phyloP scores from a whole-genome alignment of 169 alveolate genomes.

The Besnoitia besnoiti region DNA sequence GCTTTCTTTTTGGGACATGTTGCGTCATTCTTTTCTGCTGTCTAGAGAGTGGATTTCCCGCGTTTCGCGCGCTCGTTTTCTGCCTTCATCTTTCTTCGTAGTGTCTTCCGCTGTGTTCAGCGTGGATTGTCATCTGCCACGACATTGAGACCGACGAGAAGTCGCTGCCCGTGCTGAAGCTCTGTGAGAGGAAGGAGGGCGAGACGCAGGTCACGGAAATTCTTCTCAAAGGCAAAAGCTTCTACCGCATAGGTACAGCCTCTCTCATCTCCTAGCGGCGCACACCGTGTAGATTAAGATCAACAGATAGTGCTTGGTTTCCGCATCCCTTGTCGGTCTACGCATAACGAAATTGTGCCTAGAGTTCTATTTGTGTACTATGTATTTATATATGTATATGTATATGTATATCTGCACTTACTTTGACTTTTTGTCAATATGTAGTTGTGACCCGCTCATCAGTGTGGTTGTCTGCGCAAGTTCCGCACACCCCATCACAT shows the following conservation, averaged over 20 bases:
- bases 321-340: too few species aligned
- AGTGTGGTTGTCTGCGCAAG: background rate
- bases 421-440: background rate
- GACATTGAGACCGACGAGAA: conserved; percentile 64
- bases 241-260: conserved; percentile 62
- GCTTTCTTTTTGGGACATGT: too few species aligned
- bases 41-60: too few species aligned
- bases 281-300: too few species aligned
- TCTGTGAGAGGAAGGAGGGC: conserved; percentile 61
- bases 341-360: too few species aligned
- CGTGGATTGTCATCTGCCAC: conserved; percentile 69
- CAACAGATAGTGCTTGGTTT: too few species aligned
- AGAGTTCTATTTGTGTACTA: too few species aligned
- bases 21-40: too few species aligned
- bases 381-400: background rate
- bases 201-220: conserved; percentile 45
- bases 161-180: conserved; percentile 56
- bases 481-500: too few species aligned
- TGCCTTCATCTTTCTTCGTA: background rate
- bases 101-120: conserved; percentile 41
- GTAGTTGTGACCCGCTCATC: background rate
- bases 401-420: background rate
- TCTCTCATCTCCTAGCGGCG: too few species aligned
- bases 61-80: background rate
- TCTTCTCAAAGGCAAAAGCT: conserved; percentile 55